Base-by-base conservation (phyloP, 2,329 filamentous ascomycete genomes). In the Sclerotiophoma versabilis region DNA sequence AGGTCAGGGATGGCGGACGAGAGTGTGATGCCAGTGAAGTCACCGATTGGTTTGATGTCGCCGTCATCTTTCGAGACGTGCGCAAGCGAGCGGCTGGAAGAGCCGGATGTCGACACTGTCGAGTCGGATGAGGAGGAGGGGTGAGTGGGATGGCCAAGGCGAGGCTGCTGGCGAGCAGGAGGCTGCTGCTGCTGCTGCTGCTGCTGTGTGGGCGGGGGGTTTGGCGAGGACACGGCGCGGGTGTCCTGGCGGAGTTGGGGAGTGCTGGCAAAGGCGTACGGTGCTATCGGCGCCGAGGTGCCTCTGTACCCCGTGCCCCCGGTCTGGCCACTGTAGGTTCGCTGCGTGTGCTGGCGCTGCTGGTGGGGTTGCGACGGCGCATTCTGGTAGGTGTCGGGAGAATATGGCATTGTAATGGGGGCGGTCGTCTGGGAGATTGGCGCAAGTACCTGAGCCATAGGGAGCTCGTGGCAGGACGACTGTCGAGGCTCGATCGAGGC, bases 161-260 rank as follows among this genome's bases (percentile, higher is more conserved):
- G 69, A 20, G 68, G 51, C 26, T 67, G 57, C 45, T 62, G 63
- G 42, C 59, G 54, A 12, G 53, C 61, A 14, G 65, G 58, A 39
- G 58, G 60, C 60, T 71, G 63, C 52, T 70, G 74, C 54, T 71
- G 68, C n/a, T n/a, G n/a, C n/a, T n/a, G n/a, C n/a, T n/a, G 63
- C 52, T 70, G 74, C 54, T 71, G 68, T 49, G 64, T 59, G 41
- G 68, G 62, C 42, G 80, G 80, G 41, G 79, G 74, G 47, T 76
- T 72, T 8, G 84, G 82, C 51, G 82, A 79, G 54, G 84, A 84
- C 26, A 76, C 76, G 17, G 82, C 81, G 66, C 83, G 80, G 63
- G 79, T 80, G 59, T 87, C 84, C 59, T 81, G 77, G 49, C 82
- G 80, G 58, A 85, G 75, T 66, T 83, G 80, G 49, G 84, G 83